phyloP scores from a whole-genome alignment of 108 stramenopile genomes.

The Fragilaria crotonensis region DNA sequence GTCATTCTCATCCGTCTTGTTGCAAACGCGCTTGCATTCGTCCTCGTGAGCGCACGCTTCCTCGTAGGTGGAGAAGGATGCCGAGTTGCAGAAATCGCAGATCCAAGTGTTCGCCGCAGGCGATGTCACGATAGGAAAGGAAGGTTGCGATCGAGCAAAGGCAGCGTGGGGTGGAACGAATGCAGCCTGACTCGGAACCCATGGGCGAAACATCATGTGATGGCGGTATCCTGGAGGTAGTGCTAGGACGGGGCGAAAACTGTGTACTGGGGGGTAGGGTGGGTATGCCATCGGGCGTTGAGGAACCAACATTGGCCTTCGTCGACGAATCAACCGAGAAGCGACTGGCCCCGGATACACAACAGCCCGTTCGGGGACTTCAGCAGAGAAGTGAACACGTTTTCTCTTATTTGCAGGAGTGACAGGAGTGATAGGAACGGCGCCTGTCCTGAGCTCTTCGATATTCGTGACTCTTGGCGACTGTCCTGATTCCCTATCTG shows the following conservation, averaged over 20 bases:
- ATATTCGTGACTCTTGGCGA: no score
- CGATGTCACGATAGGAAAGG: background rate
- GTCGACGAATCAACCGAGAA: background rate
- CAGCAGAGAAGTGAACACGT: background rate
- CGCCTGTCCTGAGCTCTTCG: no score
- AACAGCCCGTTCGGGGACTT: background rate
- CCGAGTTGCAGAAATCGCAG: slow-evolving; percentile 54
- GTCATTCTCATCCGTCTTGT: background rate
- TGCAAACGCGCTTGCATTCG: slow-evolving; percentile 16
- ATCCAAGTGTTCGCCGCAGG: slow-evolving; percentile 25
- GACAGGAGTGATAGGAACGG: background rate
- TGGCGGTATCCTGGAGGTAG: background rate
- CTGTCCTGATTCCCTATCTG: no score
- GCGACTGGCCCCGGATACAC: background rate
- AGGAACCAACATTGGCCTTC: background rate
- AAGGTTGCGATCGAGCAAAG: background rate
- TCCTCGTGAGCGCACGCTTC: slow-evolving; percentile 60
- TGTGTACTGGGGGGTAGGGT: no score
- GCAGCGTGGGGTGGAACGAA: background rate
- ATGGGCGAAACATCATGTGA: no score
- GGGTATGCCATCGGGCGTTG: no score
- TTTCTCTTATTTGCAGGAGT: no score
- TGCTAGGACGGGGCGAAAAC: background rate
- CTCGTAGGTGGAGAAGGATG: slow-evolving; percentile 46
- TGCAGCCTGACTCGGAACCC: background rate